Conservation (phyloP, 805 yeast genomes). For the Middelhovenomyces tepae region DNA sequence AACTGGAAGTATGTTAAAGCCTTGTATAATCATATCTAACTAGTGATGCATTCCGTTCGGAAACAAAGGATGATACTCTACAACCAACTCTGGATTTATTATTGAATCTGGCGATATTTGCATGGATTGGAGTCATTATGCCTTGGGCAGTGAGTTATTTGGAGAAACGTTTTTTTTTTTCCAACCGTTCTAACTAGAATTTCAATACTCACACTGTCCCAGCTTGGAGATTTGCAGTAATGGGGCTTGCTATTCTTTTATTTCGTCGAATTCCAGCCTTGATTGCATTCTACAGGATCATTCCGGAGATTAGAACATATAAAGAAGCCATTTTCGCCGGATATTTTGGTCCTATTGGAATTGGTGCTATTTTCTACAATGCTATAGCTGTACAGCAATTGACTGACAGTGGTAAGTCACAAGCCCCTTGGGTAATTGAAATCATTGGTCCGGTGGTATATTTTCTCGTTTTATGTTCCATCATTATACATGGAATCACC, state of each 20-base stretch:
- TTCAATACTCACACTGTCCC: constrained; percentile 37
- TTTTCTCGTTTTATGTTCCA: constrained; percentile 60
- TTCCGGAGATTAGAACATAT: constrained; percentile 55
- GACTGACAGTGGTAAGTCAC: constrained; percentile 21
- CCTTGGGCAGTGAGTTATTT: constrained; percentile 65
- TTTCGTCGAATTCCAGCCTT: constrained; percentile 30
- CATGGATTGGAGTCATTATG: constrained; percentile 60
- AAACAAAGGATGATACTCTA: constrained; percentile 53
- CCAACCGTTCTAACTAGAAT: too few relatives aligned
- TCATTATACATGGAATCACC: constrained; percentile 59
- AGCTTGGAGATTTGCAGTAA: constrained; percentile 28
- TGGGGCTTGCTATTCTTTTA: constrained; percentile 25
- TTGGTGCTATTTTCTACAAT: constrained; percentile 53
- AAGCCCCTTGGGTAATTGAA: constrained; percentile 35
- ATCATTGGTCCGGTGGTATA: constrained; percentile 61
- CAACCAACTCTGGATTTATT: constrained; percentile 58
- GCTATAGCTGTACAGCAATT: constrained; percentile 34
- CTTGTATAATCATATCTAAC: neutral
- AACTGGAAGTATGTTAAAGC: constrained; percentile 44
- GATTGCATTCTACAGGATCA: constrained; percentile 42
- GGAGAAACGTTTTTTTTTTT: too few relatives aligned
- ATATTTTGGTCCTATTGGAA: constrained; percentile 72
- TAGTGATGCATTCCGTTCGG: constrained; percentile 47
- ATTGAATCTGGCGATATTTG: constrained; percentile 56
- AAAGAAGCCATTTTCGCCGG: constrained; percentile 65